Evolutionary conservation across 169 alveolate genomes (phyloP), one percentile per base, ranked within the genome.

Genomic region (Theileria equi): DNA sequence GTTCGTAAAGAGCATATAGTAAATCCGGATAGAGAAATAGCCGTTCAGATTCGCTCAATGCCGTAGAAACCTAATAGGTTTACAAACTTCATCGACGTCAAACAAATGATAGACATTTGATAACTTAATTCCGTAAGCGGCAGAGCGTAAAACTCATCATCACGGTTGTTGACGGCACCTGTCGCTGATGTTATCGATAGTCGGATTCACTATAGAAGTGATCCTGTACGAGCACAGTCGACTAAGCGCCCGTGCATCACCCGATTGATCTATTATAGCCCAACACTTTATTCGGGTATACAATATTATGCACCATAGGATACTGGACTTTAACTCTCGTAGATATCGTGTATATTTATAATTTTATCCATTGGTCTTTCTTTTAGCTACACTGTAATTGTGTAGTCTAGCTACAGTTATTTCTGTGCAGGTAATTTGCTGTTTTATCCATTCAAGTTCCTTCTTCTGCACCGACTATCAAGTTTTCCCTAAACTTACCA

Each of bases 321-420:
- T 44, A 21, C 23, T 5, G 52, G 23, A 44, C 23, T 49, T 10
- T 49, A 49, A 11, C 6, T 49, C 29, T 26, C 25, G 29, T 10
- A 3, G 11, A 17, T 10, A 11, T 49, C 29, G n/a, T 26, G 8
- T 17, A 2, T 19, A 19, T 50, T 21, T 4, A 50, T 2, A 13
- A 50, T 2, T 3, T 11, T 50, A 32, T 50, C 4, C 2, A 8
- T 47, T n/a, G 6, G 10, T n/a, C 34, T 47, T 47, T 47, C 10
- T 29, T 23, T 11, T 6, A 10, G 34, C 63, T 45, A 90, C 95
- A 23, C 91, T 81, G 61, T 60, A 90, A 49, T 91, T 91, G 83
- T 91, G 96, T 44, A 91, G 78, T 36, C 96, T 85, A 43, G 96
- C 93, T n/a, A 90, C 89, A 68, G 90, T 91, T 60, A 91, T 92